phyloP scores from a whole-genome alignment of 2,329 filamentous ascomycete species.

The Neonectria hederae region DNA sequence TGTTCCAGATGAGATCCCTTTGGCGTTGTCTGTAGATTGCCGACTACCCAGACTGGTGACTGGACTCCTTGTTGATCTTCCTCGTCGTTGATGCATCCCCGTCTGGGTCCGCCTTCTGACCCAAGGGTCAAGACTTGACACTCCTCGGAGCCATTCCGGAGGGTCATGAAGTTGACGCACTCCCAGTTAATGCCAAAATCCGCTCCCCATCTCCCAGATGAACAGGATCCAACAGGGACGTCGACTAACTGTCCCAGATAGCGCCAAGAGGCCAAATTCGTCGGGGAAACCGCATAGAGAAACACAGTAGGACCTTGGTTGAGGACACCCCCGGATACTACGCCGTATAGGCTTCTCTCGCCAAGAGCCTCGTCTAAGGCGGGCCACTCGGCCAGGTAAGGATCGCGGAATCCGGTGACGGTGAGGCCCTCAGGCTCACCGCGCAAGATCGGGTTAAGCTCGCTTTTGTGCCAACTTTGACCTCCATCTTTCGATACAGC shows the following conservation, averaged over 20 bases:
- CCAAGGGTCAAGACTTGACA: constrained; percentile 56
- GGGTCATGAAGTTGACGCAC: constrained; percentile 56
- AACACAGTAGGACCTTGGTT: constrained; percentile 55
- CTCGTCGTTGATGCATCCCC: neutral
- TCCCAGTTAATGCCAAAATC: constrained; percentile 63
- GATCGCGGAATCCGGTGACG: constrained; percentile 49
- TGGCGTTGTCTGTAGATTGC: constrained; percentile 36
- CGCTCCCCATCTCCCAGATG: constrained; percentile 55
- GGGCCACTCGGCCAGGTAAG: constrained; percentile 45
- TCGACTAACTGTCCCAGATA: constrained; percentile 56
- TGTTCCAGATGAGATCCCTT: constrained; percentile 43
- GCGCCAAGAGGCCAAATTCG: constrained; percentile 54
- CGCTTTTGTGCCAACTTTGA: constrained; percentile 45
- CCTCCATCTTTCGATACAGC: constrained; percentile 52
- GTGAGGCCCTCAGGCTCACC: constrained; percentile 42
- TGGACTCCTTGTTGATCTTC: neutral
- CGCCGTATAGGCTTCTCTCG: constrained; percentile 51
- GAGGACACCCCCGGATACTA: constrained; percentile 58
- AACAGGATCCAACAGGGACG: constrained; percentile 50
- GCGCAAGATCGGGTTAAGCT: constrained; percentile 44
- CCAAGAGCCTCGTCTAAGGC: constrained; percentile 39
- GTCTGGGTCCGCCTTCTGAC: constrained; percentile 50
- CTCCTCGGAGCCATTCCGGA: constrained; percentile 45
- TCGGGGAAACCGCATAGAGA: constrained; percentile 53
- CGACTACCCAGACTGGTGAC: constrained; percentile 53